Percentiles rank a stretch among this genome's conserved stretches.
phyloP scores from a whole-genome alignment of 2,329 filamentous ascomycete species.

The Raffaelea deltoideospora region DNA sequence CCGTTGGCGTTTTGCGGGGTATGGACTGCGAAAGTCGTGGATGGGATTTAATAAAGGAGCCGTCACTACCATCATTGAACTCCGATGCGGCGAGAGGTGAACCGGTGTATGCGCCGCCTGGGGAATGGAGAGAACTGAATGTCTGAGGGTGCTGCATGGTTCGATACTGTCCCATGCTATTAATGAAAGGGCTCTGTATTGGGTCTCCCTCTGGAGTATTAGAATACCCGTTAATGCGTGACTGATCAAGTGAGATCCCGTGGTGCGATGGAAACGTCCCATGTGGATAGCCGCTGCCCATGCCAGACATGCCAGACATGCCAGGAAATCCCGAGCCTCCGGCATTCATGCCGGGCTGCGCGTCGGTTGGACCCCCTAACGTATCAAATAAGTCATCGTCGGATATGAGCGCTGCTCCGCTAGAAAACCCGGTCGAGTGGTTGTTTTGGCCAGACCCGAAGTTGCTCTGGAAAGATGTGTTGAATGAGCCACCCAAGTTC shows the following conservation, averaged over 20 bases:
- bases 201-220: conserved; percentile 84
- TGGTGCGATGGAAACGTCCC: conserved; percentile 40
- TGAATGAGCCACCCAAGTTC: conserved; percentile 47
- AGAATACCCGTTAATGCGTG: conserved; percentile 67
- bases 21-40: conserved; percentile 45
- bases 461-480: conserved; percentile 46
- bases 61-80: conserved; percentile 32
- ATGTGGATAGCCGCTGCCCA: conserved; percentile 35
- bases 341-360: conserved; percentile 33
- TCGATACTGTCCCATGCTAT: conserved; percentile 64
- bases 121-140: conserved; percentile 39
- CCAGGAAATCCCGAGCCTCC: conserved; percentile 41
- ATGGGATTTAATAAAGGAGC: conserved; percentile 39
- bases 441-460: conserved; percentile 38
- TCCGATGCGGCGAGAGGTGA: conserved; percentile 35
- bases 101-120: conserved; percentile 29
- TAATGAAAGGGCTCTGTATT: conserved; percentile 78
- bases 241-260: conserved; percentile 47
- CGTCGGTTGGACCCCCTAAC: conserved; percentile 41
- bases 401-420: conserved; percentile 62
- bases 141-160: conserved; percentile 46
- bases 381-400: conserved; percentile 81
- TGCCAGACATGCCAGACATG: conserved; percentile 35
- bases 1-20: conserved; percentile 60
- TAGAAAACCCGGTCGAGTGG: conserved; percentile 57